These are phyloP conservation scores for Penicillium sp. DNA, from an alignment of 2,329 filamentous ascomycete species.

Conservation along the genomic window DNA sequence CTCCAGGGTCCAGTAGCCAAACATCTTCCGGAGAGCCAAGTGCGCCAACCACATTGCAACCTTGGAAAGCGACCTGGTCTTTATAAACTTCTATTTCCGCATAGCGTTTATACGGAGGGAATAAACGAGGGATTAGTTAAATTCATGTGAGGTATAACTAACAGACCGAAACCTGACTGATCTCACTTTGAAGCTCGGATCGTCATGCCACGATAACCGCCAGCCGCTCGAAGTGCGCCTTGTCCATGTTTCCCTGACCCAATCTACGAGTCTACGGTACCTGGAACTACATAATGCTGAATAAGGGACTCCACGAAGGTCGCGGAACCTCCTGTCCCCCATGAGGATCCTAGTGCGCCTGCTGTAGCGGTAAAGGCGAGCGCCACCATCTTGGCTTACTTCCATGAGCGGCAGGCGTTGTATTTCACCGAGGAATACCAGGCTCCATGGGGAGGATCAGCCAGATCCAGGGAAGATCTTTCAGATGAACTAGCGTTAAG, in stretches of 20 bases:
- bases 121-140: too few species aligned
- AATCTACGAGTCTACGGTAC: conserved; percentile 14
- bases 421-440: conserved; percentile 16
- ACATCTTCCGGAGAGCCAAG: not conserved
- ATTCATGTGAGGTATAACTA: too few species aligned
- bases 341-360: conserved; percentile 11
- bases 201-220: conserved; percentile 13
- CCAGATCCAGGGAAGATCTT: not conserved
- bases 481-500: not conserved
- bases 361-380: conserved; percentile 17
- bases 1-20: not conserved
- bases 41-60: not conserved
- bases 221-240: conserved; percentile 18
- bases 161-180: too few species aligned
- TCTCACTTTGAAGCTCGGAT: not conserved
- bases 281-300: not conserved
- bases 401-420: conserved; percentile 12
- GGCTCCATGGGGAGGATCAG: conserved; percentile 13
- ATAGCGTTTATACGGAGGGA: too few species aligned
- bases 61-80: too few species aligned
- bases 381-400: conserved; percentile 14
- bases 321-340: not conserved
- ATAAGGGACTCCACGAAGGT: not conserved
- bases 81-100: too few species aligned
- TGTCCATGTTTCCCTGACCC: conserved; percentile 5